Base-by-base conservation (phyloP, 805 yeast species). In the Myxozyma mucilagina region DNA sequence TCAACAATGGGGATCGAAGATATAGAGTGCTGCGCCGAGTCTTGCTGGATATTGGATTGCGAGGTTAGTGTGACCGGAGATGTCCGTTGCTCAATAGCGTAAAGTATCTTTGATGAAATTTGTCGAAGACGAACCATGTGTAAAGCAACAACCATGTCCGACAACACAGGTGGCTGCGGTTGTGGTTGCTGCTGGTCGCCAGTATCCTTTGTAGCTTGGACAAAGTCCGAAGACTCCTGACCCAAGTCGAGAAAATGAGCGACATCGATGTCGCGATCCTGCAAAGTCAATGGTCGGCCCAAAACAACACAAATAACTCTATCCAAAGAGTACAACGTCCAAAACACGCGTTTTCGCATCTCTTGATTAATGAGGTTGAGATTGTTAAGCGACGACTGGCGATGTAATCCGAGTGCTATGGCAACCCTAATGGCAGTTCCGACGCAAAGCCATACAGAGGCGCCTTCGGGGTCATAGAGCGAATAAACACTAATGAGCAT, bases 241-340 rank as follows among this genome's bases (percentile, higher is more conserved):
- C 44, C 53, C 13, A 50, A 43, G 42, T 47, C 64, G 55, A 39
- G 56, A 38, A 59, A 63, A 32, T 20, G 35, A n/a, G 31, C 36
- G 2, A 63, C 56, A 45, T 80, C 80, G 45, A 83, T 79, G 63
- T 82, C 84, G 54, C 77, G 77, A 60, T 82, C 86, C 39, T 78
- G 76, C 18, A 84, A 70, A 0, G 80, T 76, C 31, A 80, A 73
- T 1, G 82, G 80, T 41, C 85, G 74, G 1, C 85, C 84, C 29
- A 83, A 68, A 14, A 82, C 76, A 11, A 79, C 71, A 4, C 84
- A 78, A 20, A 83, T 76, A 20, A 80, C 71, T 47, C 85, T 58
- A 47, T 70, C 72, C 59, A 70, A 63, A 59, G 69, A 67, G 45
- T 70, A 70, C 20, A 67, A 24, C 36, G 66, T 38, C 72, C 72